Base-by-base conservation (phyloP, 2,329 filamentous ascomycete species). In the Xylaria sp. region DNA sequence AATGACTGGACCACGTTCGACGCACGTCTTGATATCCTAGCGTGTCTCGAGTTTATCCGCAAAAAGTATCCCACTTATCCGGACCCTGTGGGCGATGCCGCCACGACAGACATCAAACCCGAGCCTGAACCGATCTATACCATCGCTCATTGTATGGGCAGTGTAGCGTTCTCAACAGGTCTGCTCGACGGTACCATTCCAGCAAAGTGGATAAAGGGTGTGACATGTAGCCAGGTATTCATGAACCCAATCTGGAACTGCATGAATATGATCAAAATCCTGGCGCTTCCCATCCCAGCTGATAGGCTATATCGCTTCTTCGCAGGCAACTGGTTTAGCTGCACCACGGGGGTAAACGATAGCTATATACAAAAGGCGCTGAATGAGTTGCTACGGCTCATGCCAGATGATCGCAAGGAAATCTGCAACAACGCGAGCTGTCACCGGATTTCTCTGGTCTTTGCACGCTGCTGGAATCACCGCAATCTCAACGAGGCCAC, bases 391-490 rank as follows among this genome's bases (percentile, higher is more conserved):
- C 79, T 91, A 48, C 83, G 89, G 0, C 83, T 91, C 58, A 87
- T 89, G 74, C 89, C 89, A 0, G 84, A 86, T 52, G 78, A 79
- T 12, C 80, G 83, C 9, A 78, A 80, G 32, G 89, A 92, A 79
- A 82, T 89, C 2, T 92, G 90, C 81, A 87, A 83, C 76, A 90
- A 85, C 70, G 86, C 87, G 1, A 83, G 83, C 62, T 92, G 90
- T 79, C 89, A 91, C 78, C 85, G 90, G 18, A 82, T 83, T 63
- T 84, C 84, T 5, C 80, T 91, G 28, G 84, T 88, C 15, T 91
- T 90, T 72, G 89, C 89, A 44, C 85, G 87, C 70, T 87, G 84
- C 78, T 92, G 89, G 89, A 89, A 85, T 74, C 90, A 92, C 78
- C 76, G 74, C 3, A 91, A 91, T 76, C 84, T 91, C 37, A 91